Evolutionary conservation across 2,329 filamentous ascomycete genomes (phyloP), one percentile per base, ranked within the genome.

Genomic region (Monosporascus sp.): DNA sequence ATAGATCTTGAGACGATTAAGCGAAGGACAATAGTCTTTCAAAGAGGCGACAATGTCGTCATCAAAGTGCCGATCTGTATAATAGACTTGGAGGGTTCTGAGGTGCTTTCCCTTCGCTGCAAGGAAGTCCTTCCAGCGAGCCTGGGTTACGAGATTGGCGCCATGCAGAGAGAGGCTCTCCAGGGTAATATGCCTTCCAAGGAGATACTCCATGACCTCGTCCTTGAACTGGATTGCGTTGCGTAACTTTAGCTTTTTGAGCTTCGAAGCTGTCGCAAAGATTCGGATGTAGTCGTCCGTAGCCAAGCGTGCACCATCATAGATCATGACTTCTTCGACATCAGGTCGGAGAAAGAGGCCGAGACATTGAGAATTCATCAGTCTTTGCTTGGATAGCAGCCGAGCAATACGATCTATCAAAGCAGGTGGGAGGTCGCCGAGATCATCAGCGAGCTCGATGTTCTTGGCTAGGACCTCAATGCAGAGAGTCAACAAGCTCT

Each of bases 201-300:
- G 76, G 64, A 97, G 81, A 68, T 93, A 96, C 50, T 90, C 82
- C 70, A 97, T 80, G 43, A 91, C 88, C 40, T 78, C 78, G 63
- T 97, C 88, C 70, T 96, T 96, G 77, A 97, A 87, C 65, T 96
- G 92, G 49, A 94, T 89, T n/a, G 87, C 90, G 63, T 92, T 93
- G 48, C 88, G 85, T 11, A 96, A 74, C 59, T 91, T 88, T 53
- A 97, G 77, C 44, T 79, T 80, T 62, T 83, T 83, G 51, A 96
- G 74, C 6, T 77, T 78, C 0, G 89, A 84, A 53, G 88, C 85
- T 3, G 84, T 79, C 50, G 91, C 87, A 57, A 97, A 91, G 43
- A 96, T 89, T 58, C 86, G 82, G 48, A 89, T 80, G 59, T 88
- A 91, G 64, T 97, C 91, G 59, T 91, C 82, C 2, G 82, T 80